phyloP scores from a whole-genome alignment of 108 stramenopile genomes.

The Thalassiosira profunda region DNA sequence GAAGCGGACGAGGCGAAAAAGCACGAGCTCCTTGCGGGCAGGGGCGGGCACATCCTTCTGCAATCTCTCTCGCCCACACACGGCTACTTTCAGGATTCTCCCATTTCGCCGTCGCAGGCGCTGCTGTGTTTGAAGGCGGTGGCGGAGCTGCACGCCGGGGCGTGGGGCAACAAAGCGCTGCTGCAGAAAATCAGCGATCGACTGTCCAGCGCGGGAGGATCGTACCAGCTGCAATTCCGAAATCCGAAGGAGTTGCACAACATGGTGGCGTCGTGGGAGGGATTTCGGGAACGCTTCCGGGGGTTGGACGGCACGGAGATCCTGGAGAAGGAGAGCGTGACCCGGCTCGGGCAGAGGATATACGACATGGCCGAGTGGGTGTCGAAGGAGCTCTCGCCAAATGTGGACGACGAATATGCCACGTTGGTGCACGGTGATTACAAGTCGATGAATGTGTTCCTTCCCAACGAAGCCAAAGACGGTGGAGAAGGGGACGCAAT shows the following conservation, averaged over 20 bases:
- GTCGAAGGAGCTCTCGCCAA: constrained; percentile 63
- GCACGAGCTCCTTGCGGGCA: not conserved
- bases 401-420: constrained; percentile 59
- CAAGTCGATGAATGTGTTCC: constrained; percentile 86
- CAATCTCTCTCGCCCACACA: constrained; percentile 28
- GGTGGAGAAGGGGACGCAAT: constrained; percentile 7
- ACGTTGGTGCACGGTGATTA: constrained; percentile 80
- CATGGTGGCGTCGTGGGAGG: constrained; percentile 62
- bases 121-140: constrained; percentile 57
- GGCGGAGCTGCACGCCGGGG: constrained; percentile 72
- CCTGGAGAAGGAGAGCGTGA: constrained; percentile 22
- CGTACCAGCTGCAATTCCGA: constrained; percentile 70
- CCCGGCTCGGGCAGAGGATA: constrained; percentile 59
- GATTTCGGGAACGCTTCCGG: constrained; percentile 49
- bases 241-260: constrained; percentile 73
- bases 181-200: constrained; percentile 39
- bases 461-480: constrained; percentile 29
- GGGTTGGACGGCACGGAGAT: constrained; percentile 12
- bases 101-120: constrained; percentile 54
- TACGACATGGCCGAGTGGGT: constrained; percentile 63
- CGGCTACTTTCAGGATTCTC: constrained; percentile 73
- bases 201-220: constrained; percentile 58
- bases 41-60: constrained; percentile 35
- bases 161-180: constrained; percentile 64
- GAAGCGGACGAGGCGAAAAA: constrained; percentile 11